Evolutionary conservation across 257 asterid species (phyloP).

Genomic region (Haberlea rhodopensis): DNA sequence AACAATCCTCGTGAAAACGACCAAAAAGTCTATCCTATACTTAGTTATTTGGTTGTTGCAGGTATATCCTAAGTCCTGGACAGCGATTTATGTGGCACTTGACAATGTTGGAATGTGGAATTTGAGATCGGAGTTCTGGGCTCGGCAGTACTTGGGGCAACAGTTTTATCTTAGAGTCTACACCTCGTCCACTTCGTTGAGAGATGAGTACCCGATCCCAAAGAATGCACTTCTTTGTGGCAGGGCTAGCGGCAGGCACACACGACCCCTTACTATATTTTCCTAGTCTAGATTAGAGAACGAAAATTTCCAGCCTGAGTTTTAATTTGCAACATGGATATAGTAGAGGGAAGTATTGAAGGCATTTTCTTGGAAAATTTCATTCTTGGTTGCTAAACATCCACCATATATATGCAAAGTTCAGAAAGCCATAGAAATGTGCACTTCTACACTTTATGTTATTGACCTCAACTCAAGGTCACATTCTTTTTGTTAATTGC

Average conservation of each 20-base stretch:
- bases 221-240: conserved; percentile 72
- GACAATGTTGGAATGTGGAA: conserved; percentile 86
- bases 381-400: conserved; percentile 35
- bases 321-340: conserved; percentile 20
- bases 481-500: conserved; percentile 39
- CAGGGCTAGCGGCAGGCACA: conserved; percentile 54
- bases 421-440: too few relatives aligned
- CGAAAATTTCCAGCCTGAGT: conserved; percentile 14
- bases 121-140: conserved; percentile 77
- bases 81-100: conserved; percentile 54
- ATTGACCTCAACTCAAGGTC: conserved; percentile 56
- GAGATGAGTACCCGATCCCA: conserved; percentile 74
- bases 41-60: conserved; percentile 21
- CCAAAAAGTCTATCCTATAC: too few relatives aligned
- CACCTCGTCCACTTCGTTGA: conserved; percentile 58
- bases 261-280: conserved; percentile 49
- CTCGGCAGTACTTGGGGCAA: conserved; percentile 68
- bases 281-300: neutral
- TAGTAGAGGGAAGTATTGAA: conserved; percentile 7
- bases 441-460: too few relatives aligned
- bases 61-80: conserved; percentile 79
- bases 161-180: conserved; percentile 59
- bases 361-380: conserved; percentile 17
- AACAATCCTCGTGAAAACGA: too few relatives aligned
- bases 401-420: conserved; percentile 33